Evolutionary conservation across 202 grass and related monocot species (phyloP), one percentile per base, ranked within the genome.

Genomic region (Setaria italica): DNA sequence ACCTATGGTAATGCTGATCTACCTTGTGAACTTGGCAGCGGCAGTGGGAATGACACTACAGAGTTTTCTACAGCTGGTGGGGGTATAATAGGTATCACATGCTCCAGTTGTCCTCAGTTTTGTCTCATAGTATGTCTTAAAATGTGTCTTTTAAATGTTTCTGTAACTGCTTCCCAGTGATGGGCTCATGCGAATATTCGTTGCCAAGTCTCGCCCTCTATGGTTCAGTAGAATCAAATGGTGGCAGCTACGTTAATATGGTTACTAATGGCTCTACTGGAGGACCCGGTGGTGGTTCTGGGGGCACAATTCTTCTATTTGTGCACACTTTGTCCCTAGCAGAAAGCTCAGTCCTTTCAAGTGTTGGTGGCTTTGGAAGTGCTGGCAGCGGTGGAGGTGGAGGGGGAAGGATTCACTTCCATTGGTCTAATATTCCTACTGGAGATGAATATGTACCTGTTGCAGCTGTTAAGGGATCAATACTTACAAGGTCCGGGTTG

Each of bases 11-110:
- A 88, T 88, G 90, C 92, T 51, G 92, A 94, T 82, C 94, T 99
- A 69, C 97, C 97, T 72, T 99, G 97, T 88, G 92, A 97, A 80
- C 97, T 99, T 85, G 97, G 97, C 82, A 99, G 97, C 48, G 97
- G 97, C 62, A 99, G 97, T 89, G 94, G 97, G 67, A 97, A 99
- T 85, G 97, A 93, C 68, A 91, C 78, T 19, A 51, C 87, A 79
- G 68, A 58, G 65, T 81, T 79, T 74, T 94, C 94, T 46, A 94
- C 92, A 85, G 90, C 92, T 93, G 97, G 97, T 85, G 97, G 97
- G 66, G 97, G 97, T 74, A 93, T 99, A 82, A 93, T 99, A 91
- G 97, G 97, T 99, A 91, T 82, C 41, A 77, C 46, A 69, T 48
- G n/a, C 67, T 88, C 56, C 35, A 47, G 9, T 42, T 66, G 16